phyloP scores from a whole-genome alignment of 148 eudicot species.

The Camellia granthamiana region DNA sequence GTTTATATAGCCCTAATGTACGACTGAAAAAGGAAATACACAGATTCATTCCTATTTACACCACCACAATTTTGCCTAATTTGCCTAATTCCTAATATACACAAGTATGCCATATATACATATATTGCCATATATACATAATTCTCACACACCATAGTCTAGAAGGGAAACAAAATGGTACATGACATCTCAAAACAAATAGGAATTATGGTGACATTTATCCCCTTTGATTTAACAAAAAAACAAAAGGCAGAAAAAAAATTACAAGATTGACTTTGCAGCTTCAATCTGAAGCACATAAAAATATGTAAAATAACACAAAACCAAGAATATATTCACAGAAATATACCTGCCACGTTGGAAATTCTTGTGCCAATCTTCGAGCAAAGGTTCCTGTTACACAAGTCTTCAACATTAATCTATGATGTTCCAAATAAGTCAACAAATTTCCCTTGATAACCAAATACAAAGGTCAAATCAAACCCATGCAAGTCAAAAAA shows the following conservation, averaged over 20 bases:
- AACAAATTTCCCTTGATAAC: constrained; percentile 1
- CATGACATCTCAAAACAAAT: not conserved
- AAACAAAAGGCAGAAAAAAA: not conserved
- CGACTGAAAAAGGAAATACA: too few species aligned
- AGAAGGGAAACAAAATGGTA: not conserved
- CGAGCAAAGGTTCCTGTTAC: constrained; percentile 70
- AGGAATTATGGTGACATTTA: not conserved
- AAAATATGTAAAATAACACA: not conserved
- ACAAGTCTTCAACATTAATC: not conserved
- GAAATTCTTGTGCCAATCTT: constrained; percentile 75
- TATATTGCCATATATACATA: too few species aligned
- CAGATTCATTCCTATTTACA: too few species aligned
- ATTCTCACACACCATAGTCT: too few species aligned
- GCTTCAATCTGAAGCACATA: not conserved
- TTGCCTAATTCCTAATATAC: too few species aligned
- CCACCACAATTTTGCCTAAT: too few species aligned
- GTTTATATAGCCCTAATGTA: too few species aligned
- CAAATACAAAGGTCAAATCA: not conserved
- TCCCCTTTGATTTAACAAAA: not conserved
- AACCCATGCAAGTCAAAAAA: not conserved
- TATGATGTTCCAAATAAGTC: not conserved
- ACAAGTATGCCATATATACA: too few species aligned
- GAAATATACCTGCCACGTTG: constrained; percentile 79
- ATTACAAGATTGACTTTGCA: not conserved
- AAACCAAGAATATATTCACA: constrained; percentile 11